Base-by-base conservation (phyloP, 768 basidiomycete species). In the Phanerochaete sordida region DNA sequence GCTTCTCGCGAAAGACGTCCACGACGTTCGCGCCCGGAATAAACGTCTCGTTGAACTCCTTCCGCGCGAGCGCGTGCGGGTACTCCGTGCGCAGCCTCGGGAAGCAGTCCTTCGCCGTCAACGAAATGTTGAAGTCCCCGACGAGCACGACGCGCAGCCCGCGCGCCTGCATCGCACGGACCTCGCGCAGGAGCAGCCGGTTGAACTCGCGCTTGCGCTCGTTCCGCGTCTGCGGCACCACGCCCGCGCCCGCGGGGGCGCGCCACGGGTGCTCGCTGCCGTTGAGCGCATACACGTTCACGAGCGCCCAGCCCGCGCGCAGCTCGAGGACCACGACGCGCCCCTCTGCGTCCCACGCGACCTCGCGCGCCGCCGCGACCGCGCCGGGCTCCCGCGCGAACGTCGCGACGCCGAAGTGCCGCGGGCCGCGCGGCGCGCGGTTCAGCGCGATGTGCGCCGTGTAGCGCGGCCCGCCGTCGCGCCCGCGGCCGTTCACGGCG, bases 141-240 rank as follows among this genome's bases (percentile, higher is more conserved):
- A 67, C 56, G 54, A 69, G 65, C 28, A 69, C 66, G 37, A 69
- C 26, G 24, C 58, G 60, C 23, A 69, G 57, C 15, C 68, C 66
- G 16, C 68, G 64, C 27, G 30, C 49, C 56, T 62, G 68, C 60
- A 69, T 60, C 31, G 51, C 58, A 21, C 39, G 57, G 47, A 64
- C 65, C 58, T 69, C 68, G 49, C 60, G 37, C 57, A 63, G 46
- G 23, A 69, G 59, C 24, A 69, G 60, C 48, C 57, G 49, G 55
- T 69, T 69, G 64, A 69, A 67, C 59, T 69, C 68, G 48, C 68
- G 65, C 33, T 66, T 67, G 51, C 65, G 68, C 58, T 66, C 67
- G 58, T 68, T 62, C 35, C 68, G 61, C 52, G 68, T 69, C 62
- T 66, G 64, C 21, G 64, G 66, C 24, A 60, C 27, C 12, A 33